These are phyloP conservation scores for Penicillium bialowiezense DNA, from an alignment of 495 filamentous ascomycete species.

Conservation along the genomic window DNA sequence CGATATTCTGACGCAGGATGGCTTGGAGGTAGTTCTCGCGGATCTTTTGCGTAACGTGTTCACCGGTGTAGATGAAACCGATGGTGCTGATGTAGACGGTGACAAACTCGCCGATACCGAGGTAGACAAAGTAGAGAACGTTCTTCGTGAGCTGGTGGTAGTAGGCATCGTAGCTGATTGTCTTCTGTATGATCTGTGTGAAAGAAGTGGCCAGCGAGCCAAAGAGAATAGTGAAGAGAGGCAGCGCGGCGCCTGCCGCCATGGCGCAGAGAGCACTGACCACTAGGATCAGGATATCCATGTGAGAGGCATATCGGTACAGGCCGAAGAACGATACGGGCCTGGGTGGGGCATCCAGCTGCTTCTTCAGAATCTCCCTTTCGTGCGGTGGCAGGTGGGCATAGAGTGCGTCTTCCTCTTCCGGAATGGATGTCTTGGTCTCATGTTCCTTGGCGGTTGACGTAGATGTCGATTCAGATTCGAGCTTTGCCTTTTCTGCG, in stretches of 20 bases:
- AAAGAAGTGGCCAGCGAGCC: slow-evolving; percentile 74
- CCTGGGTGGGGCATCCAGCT: slow-evolving; percentile 66
- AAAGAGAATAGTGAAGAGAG: slow-evolving; percentile 83
- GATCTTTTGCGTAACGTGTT: slow-evolving; percentile 82
- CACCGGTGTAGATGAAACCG: slow-evolving; percentile 91
- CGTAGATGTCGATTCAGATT: slow-evolving; percentile 21
- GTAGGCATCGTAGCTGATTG: slow-evolving; percentile 53
- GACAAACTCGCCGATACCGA: slow-evolving; percentile 82
- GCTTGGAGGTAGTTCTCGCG: slow-evolving; percentile 78
- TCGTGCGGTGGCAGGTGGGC: slow-evolving; percentile 51
- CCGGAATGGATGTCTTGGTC: slow-evolving; percentile 11
- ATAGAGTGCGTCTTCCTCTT: slow-evolving; percentile 34
- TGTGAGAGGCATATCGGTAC: slow-evolving; percentile 75
- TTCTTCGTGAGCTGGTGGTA: slow-evolving; percentile 56
- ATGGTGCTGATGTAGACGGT: slow-evolving; percentile 79
- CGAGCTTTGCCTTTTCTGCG: slow-evolving; percentile 16
- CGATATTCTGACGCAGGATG: slow-evolving; percentile 87
- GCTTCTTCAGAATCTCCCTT: slow-evolving; percentile 62
- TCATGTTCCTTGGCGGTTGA: slow-evolving; percentile 27
- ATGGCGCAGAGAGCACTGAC: slow-evolving; percentile 67
- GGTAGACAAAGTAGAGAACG: slow-evolving; percentile 86
- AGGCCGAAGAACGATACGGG: slow-evolving; percentile 64
- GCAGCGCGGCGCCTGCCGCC: slow-evolving; percentile 74
- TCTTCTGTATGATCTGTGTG: slow-evolving; percentile 55
- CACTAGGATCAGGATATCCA: slow-evolving; percentile 70